Conservation (phyloP, 1,284 basidiomycete species). For the Irpex rosettiformis region DNA sequence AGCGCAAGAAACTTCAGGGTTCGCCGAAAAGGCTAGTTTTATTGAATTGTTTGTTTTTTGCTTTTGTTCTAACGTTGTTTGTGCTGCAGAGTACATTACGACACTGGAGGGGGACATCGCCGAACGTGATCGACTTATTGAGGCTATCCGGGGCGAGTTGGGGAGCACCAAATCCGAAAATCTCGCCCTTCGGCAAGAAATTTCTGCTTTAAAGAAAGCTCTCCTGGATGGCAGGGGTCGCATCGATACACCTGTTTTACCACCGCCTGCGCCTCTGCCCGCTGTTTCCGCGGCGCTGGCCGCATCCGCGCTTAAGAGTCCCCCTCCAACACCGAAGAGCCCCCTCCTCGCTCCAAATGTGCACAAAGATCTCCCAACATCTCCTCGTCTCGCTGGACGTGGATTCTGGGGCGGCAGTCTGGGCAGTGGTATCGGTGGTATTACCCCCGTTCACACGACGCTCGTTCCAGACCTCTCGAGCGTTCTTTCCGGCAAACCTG, state of each 20-base stretch:
- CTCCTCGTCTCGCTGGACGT: slow-evolving; percentile 46
- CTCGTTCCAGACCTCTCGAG: slow-evolving; percentile 58
- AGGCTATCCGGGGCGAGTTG: slow-evolving; percentile 84
- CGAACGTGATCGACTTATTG: slow-evolving; percentile 88
- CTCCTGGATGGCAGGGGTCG: slow-evolving; percentile 59
- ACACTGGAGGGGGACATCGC: slow-evolving; percentile 93
- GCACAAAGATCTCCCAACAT: slow-evolving; percentile 77
- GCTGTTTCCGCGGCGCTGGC: slow-evolving; percentile 27
- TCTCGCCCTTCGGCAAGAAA: slow-evolving; percentile 78
- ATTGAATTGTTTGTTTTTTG: slow-evolving; percentile 8
- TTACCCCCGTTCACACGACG: slow-evolving; percentile 84
- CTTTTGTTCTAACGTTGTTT: slow-evolving; percentile 13
- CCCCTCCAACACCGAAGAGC: slow-evolving; percentile 27
- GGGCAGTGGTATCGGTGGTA: slow-evolving; percentile 50
- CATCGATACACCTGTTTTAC: slow-evolving; percentile 35
- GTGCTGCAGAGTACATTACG: slow-evolving; percentile 79
- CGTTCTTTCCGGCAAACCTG: slow-evolving; percentile 33
- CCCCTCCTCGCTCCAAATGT: slow-evolving; percentile 68
- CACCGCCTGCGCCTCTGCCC: slow-evolving; percentile 44
- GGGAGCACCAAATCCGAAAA: slow-evolving; percentile 82
- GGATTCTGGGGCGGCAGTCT: slow-evolving; percentile 71
- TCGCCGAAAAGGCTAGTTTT: slow-evolving; percentile 75
- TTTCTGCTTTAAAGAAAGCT: slow-evolving; percentile 78
- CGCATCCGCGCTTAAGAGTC: slow-evolving; percentile 18
- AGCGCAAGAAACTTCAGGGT: slow-evolving; percentile 94